Evolutionary conservation across 257 asterid genomes (phyloP).

Genomic region (Parsonsia alboflavescens): DNA sequence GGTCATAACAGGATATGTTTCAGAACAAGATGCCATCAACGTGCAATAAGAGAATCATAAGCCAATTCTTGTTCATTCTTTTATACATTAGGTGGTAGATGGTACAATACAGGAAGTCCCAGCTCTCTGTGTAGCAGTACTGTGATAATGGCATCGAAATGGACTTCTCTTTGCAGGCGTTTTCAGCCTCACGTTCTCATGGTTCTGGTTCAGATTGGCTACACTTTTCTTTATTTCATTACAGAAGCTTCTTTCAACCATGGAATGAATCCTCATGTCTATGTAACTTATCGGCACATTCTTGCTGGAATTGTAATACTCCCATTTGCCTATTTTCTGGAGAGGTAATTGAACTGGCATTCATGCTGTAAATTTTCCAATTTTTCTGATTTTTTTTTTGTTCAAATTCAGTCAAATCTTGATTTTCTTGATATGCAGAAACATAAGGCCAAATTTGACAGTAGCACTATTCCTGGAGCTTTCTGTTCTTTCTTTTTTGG

Average conservation of each 20-base stretch:
- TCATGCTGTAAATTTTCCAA: neutral
- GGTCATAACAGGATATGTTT: constrained; percentile 12
- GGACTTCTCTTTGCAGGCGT: constrained; percentile 13
- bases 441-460: constrained; percentile 55
- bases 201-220: constrained; percentile 52
- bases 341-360: constrained; percentile 33
- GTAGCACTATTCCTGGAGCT: constrained; percentile 44
- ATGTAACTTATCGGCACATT: constrained; percentile 56
- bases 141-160: constrained; percentile 21
- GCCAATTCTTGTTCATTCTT: neutral
- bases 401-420: neutral
- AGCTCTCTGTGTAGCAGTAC: neutral
- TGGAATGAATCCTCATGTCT: constrained; percentile 72
- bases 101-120: neutral
- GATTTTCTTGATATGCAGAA: constrained; percentile 35
- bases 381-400: neutral
- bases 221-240: constrained; percentile 54
- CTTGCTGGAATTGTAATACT: constrained; percentile 44
- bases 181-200: constrained; percentile 68
- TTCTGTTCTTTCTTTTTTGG: constrained; percentile 52
- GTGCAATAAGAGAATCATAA: constrained; percentile 29
- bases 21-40: constrained; percentile 40
- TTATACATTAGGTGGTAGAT: constrained; percentile 16
- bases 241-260: constrained; percentile 74
- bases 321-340: constrained; percentile 71